Evolutionary conservation across 371 early-diverging fungal genomes (phyloP), one percentile per base, ranked within the genome.

Genomic region (Apophysomyces elegans): DNA sequence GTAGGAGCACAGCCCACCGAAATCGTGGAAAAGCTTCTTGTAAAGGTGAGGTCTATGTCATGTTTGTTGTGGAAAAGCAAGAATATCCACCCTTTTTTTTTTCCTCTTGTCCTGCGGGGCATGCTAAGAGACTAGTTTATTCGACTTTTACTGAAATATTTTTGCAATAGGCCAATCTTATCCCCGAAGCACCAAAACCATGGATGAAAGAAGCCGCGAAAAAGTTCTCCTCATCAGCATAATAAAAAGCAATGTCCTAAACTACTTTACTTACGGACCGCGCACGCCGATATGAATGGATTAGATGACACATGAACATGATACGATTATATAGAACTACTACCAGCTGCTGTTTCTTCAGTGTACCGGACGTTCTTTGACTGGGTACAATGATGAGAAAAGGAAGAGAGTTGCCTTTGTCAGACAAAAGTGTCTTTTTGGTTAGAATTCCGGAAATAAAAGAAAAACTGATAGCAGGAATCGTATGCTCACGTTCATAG

Each of bases 1-100:
- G 94, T 92, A 12, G 98, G 98, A 37, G 99, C 98, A 12, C 95
- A 96, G 80, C 97, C 97, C 7, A 84, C 91, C 13, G 93, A 93
- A 37, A 81, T 91, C 12, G 98, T 96, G 9, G 89, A 90, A 26
- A 92, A 93, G 70, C 74, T 99, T 66, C 79, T 99, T 21, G 90
- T 92, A 66, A 96, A 94, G 86, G 97, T 96, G 69, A 73, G 75
- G 12, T 26, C 13, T 41, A 11, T 2, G 8, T 41, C 8, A 41
- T 41, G 13, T 41, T 26, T 1, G 41, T 41, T 41, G 41, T 41
- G 41, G 41, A 2, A 41, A 41, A 13, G 41, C 11, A 13, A 41
- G 13, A 8, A 41, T 13, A 6, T 41, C 41, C 13, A 41, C 32
- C 32, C 2, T 3, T 26, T 26, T 26, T 64, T 13, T 12, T 4